These are phyloP conservation scores for Sesbania bispinosa DNA, from an alignment of 306 rosid species.

Conservation along the genomic window DNA sequence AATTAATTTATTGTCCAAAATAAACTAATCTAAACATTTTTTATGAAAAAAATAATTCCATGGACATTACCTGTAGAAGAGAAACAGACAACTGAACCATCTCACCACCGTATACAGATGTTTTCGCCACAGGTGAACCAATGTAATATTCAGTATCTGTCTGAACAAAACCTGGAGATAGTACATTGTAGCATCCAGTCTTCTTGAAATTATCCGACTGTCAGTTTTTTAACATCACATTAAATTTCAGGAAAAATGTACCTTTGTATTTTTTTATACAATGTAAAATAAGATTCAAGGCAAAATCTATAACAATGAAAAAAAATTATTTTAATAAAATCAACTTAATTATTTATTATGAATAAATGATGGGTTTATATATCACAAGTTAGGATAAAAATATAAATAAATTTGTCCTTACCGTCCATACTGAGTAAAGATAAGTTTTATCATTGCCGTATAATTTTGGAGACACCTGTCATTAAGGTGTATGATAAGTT, in stretches of 20 bases:
- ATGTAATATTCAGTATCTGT: neutral
- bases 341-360: no score
- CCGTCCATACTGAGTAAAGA: no score
- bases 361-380: no score
- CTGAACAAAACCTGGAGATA: neutral
- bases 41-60: neutral
- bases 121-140: neutral
- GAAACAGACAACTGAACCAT: fast-evolving
- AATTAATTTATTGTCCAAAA: no score
- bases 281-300: neutral
- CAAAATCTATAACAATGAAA: neutral
- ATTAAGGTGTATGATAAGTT: no score
- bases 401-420: no score
- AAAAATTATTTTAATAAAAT: neutral
- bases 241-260: no score
- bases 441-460: no score
- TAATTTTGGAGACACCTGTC: no score
- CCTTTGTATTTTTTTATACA: neutral
- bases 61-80: neutral
- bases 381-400: no score
- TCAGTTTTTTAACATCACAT: neutral
- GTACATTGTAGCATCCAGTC: slow-evolving; percentile 5
- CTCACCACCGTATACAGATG: neutral
- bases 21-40: neutral
- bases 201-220: slow-evolving; percentile 3